Base-by-base conservation (phyloP, 805 yeast genomes). In the Kodamaea restingae region DNA sequence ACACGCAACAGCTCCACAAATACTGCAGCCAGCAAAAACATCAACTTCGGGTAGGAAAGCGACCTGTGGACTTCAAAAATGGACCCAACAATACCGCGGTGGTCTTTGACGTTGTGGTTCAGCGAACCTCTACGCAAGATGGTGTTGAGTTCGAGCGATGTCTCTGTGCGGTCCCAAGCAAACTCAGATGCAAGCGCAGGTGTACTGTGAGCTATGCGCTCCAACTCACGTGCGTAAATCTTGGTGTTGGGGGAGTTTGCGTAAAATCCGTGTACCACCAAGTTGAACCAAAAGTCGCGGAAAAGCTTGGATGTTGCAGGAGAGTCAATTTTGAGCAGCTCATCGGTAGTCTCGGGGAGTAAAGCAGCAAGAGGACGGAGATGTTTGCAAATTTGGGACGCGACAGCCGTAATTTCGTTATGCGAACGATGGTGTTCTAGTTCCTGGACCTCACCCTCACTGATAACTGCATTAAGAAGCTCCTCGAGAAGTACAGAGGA, bases 251-350 rank as follows among this genome's bases (percentile, higher is more conserved):
- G 66, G 0, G 93, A 80, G 26, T 70, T 70, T 40, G 69, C 68
- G n/a, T 79, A 74, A 56, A 81, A 88, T 0, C 98, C 98, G 60
- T 93, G 96, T 18, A 90, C 84, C 3, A 82, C 91, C 72, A 93
- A 70, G 54, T 91, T 93, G 59, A 87, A 88, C 99, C 99, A 93
- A 32, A 88, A 79, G 59, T 93, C 84, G 54, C 95, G 75, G 67
- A 91, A 87, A 43, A 81, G 65, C 33, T 74, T 71, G 35, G 79
- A 65, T 1, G 78, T 65, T 2, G 65, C 65, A 28, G 76, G 75
- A 46, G 81, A 77, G 7, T 56, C 50, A 12, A 63, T 61, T 15
- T 52, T 48, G 58, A 51, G 72, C 0, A 84, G 78, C 4, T 55
- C 48, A 20, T 71, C 70, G 20, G 58, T 60, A 10, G 32, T 41